These are phyloP conservation scores for Trypanosoma mega DNA, from an alignment of 208 protist genomes.

Conservation along the genomic window DNA sequence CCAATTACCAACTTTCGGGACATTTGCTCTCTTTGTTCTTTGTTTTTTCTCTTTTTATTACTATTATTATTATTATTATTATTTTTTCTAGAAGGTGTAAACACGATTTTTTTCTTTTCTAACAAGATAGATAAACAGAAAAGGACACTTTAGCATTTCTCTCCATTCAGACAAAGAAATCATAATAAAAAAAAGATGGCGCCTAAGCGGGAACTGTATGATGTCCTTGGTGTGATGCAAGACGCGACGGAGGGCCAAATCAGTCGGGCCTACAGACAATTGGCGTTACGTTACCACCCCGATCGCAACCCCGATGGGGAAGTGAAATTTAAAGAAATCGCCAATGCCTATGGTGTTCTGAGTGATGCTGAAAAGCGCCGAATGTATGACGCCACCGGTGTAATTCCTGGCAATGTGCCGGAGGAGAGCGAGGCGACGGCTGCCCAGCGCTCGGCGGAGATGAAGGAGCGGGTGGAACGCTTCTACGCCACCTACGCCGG, in stretches of 20 bases:
- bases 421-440: conserved; percentile 18
- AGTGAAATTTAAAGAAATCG: conserved; percentile 89
- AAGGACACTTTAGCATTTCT: too few species aligned
- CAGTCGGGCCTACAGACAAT: conserved; percentile 63
- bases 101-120: too few species aligned
- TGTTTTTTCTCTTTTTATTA: conserved; percentile 13
- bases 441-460: conserved; percentile 68
- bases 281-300: conserved; percentile 86
- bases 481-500: conserved; percentile 81
- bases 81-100: too few species aligned
- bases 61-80: conserved; percentile 14
- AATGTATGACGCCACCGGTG: conserved; percentile 95
- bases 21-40: not conserved
- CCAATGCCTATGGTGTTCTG: conserved; percentile 96
- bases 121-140: too few species aligned
- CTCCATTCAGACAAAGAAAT: too few species aligned
- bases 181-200: conserved; percentile 20
- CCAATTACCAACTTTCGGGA: too few species aligned
- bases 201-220: conserved; percentile 48
- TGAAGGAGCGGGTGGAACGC: conserved; percentile 51
- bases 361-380: conserved; percentile 91
- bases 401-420: conserved; percentile 28
- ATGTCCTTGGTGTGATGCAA: conserved; percentile 43
- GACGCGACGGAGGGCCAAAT: conserved; percentile 49
- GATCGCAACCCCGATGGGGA: conserved; percentile 84